A percentile compares a stretch with the other conserved stretches of the same genome.
Conservation (phyloP, 2,329 filamentous ascomycete species). For the Trichoderma harzianum region DNA sequence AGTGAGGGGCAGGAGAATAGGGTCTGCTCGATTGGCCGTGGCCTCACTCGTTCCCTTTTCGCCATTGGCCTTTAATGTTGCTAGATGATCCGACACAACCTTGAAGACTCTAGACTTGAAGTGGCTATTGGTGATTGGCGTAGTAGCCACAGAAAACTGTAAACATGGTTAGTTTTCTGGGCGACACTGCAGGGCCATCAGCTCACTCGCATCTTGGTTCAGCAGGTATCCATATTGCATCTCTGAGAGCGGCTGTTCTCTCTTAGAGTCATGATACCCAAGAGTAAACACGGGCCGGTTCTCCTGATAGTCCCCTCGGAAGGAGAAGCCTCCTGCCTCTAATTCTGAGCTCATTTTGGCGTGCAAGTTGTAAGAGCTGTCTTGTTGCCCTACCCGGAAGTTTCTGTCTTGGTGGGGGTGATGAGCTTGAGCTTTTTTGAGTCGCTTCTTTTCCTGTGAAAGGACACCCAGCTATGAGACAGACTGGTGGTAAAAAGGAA, state of each 20-base stretch:
- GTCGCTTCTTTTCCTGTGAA: not conserved
- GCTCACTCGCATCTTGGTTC: conserved; percentile 60
- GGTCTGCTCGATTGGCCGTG: conserved; percentile 50
- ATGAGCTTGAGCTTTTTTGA: not conserved
- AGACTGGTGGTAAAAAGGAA: not conserved
- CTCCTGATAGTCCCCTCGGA: conserved; percentile 1
- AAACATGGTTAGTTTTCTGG: conserved; percentile 6
- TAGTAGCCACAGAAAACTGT: conserved; percentile 76
- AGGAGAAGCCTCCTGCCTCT: conserved; percentile 5
- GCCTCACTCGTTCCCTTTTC: conserved; percentile 38
- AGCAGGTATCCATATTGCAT: conserved; percentile 64
- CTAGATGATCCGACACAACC: conserved; percentile 56
- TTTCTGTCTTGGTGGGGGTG: not conserved
- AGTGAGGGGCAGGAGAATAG: conserved; percentile 65
- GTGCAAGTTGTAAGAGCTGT: not conserved
- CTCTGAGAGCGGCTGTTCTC: conserved; percentile 58
- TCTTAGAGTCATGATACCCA: conserved; percentile 68
- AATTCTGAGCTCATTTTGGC: conserved; percentile 4
- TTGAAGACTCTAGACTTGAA: conserved; percentile 68
- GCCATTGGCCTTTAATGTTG: conserved; percentile 41
- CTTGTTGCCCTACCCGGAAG: not conserved
- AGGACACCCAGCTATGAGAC: not conserved
- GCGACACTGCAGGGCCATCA: not conserved
- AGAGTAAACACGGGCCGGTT: conserved; percentile 57
- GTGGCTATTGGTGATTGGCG: conserved; percentile 70